These are phyloP conservation scores for Filosporella fistucella DNA, from an alignment of 495 filamentous ascomycete species.

Conservation along the genomic window DNA sequence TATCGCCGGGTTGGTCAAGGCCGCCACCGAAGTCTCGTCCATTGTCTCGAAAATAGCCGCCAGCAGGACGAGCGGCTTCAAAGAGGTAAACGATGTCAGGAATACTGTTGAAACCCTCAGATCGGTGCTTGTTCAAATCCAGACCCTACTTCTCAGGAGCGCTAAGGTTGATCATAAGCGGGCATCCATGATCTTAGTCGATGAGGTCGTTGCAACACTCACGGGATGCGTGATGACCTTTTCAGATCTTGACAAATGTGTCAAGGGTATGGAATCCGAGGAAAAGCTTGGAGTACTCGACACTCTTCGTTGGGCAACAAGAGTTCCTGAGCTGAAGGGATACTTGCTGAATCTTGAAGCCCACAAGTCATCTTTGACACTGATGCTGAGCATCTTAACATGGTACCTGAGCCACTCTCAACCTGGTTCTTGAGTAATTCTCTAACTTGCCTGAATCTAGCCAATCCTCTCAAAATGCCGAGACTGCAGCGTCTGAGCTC, in stretches of 20 bases:
- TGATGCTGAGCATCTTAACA: conserved; percentile 7
- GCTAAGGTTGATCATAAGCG: background rate
- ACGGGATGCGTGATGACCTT: conserved; percentile 44
- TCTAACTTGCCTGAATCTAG: background rate
- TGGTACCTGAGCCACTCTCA: background rate
- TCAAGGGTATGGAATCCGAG: too few relatives aligned
- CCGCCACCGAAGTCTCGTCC: conserved; percentile 6
- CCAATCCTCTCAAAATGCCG: background rate
- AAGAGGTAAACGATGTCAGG: background rate
- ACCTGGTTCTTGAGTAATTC: background rate
- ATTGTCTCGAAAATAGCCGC: background rate
- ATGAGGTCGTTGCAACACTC: conserved; percentile 48
- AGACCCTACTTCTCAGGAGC: background rate
- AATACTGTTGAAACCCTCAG: background rate
- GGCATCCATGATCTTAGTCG: conserved; percentile 20
- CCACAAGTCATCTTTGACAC: conserved; percentile 8
- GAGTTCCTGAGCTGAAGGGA: background rate
- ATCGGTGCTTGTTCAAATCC: background rate
- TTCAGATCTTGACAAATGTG: conserved; percentile 3
- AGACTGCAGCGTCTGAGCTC: background rate
- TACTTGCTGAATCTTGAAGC: conserved; percentile 1
- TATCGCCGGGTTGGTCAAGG: conserved; percentile 19
- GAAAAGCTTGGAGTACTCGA: too few relatives aligned
- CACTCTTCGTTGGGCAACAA: too few relatives aligned
- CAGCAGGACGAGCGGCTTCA: background rate